Percentiles rank a stretch among this genome's conserved stretches.
These are phyloP conservation scores for Talaromyces marneffei DNA, from an alignment of 2,329 filamentous ascomycete genomes.

Conservation along the genomic window DNA sequence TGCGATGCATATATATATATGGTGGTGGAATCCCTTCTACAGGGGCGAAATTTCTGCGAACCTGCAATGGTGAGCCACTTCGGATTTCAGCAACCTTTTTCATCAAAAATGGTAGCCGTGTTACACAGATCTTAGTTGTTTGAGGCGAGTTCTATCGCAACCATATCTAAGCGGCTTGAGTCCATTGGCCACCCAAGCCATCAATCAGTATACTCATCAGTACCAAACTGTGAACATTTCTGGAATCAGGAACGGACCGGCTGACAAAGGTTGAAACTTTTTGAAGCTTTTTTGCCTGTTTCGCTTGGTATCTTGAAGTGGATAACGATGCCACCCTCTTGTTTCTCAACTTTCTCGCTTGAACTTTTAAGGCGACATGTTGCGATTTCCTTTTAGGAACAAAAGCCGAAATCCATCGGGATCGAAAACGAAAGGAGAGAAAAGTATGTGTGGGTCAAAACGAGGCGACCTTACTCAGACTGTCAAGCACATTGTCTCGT, in stretches of 20 bases:
- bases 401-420: not conserved
- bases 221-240: not conserved
- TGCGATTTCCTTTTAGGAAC: not conserved
- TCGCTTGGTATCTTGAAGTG: not conserved
- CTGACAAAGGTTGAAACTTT: not conserved
- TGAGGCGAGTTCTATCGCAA: not conserved
- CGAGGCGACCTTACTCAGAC: not conserved
- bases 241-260: not conserved
- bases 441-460: not conserved
- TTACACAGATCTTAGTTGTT: not conserved
- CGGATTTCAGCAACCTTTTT: not conserved
- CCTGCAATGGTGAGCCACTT: not conserved
- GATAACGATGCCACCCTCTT: not conserved
- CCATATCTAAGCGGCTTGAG: not conserved
- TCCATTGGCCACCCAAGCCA: not conserved
- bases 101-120: not conserved
- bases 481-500: slow-evolving; percentile 7
- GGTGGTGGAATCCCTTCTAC: not conserved
- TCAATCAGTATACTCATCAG: not conserved
- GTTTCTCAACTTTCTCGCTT: not conserved
- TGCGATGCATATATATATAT: not conserved
- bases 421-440: not conserved
- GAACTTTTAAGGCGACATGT: not conserved
- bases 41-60: not conserved
- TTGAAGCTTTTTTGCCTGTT: not conserved